phyloP scores from a whole-genome alignment of 139 green algal species.

The Chlorella sp. region DNA sequence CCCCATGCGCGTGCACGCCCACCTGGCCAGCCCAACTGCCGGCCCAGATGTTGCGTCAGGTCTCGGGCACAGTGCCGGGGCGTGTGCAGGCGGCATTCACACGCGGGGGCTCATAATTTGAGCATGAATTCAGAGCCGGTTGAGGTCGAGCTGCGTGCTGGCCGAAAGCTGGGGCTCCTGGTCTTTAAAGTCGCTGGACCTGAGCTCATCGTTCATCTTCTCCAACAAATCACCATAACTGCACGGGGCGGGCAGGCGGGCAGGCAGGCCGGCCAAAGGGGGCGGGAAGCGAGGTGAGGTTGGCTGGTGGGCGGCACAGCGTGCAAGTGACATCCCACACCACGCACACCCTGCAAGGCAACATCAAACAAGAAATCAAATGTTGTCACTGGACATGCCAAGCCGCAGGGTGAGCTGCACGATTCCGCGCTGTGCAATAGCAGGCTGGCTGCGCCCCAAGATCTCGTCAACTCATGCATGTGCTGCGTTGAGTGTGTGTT shows the following conservation, averaged over 20 bases:
- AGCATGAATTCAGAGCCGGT: neutral
- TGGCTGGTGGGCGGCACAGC: neutral
- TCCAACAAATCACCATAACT: constrained; percentile 13
- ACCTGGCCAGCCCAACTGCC: too few species aligned
- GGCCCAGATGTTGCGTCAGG: too few species aligned
- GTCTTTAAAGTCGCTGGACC: neutral
- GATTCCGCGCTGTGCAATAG: too few species aligned
- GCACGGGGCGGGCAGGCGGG: neutral
- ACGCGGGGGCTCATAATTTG: neutral
- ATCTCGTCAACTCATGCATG: too few species aligned
- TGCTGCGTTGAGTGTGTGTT: too few species aligned
- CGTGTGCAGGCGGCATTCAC: neutral
- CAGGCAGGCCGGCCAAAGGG: neutral
- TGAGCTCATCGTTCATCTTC: constrained; percentile 4
- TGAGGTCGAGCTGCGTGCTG: neutral
- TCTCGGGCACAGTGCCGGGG: too few species aligned
- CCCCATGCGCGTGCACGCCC: too few species aligned
- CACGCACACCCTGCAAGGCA: neutral
- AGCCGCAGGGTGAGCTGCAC: too few species aligned
- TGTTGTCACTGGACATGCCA: too few species aligned
- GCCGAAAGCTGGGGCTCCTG: neutral
- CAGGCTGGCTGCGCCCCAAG: too few species aligned
- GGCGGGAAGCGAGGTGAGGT: neutral
- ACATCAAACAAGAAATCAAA: too few species aligned
- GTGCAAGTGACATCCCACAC: neutral